Base-by-base conservation (phyloP, 139 green algal genomes). In the Astrephomene gubernaculifera region DNA sequence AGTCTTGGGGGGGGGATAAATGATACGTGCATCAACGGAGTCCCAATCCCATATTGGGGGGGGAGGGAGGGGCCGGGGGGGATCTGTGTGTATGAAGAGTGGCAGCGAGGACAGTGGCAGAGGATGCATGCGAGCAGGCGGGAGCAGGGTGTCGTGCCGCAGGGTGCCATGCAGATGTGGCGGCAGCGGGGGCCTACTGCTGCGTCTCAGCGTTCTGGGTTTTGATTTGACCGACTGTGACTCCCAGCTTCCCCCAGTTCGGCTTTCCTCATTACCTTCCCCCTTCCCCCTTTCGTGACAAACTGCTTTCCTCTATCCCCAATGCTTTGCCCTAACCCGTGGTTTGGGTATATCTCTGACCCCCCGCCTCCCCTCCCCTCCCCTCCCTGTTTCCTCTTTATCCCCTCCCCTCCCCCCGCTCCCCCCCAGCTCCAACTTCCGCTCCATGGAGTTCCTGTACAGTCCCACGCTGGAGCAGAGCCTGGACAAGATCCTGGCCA, bases 391-490 rank as follows among this genome's bases (percentile, higher is more conserved):
- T n/a, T n/a, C n/a, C n/a, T n/a, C n/a, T n/a, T n/a, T n/a, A n/a
- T n/a, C n/a, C n/a, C n/a, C n/a, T 49, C 8, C 35, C 38, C 29
- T 27, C 43, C 41, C 7, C 27, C 27, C 43, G 24, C 17, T 29
- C 74, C 22, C 44, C 33, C 25, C 19, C 75, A 83, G 75, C 35
- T 81, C 35, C 39, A 83, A 64, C 68, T 92, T 89, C 75, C 38
- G 41, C 10, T 79, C 39, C 19, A 61, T 92, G 49, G 75, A 87
- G 44, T 92, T 92, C 64, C 61, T 85, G 33, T 92, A 87, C 41
- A 44, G 24, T 1, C 81, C 81, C 38, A 89, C 82, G 0, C 45
- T 41, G 8, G 79, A 90, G 60, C 88, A 92, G 81, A 86, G 64
- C 79, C 79, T 86, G 65, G 35, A 35, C 35, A 35, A 24, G 24